Base-by-base conservation (phyloP, 2,329 filamentous ascomycete species). In the Scolecobasidium constrictum region DNA sequence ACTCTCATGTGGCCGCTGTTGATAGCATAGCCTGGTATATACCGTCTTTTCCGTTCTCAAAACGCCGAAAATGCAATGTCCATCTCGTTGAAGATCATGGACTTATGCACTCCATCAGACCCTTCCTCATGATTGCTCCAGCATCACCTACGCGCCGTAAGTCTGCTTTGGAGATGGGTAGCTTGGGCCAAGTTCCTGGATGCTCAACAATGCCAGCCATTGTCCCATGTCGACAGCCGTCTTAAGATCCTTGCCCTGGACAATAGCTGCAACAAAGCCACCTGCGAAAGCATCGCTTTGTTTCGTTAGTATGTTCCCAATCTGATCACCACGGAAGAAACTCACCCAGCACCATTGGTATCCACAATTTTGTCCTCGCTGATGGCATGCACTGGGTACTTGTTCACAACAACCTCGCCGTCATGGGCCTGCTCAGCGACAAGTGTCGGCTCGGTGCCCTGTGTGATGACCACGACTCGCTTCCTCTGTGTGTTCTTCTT, bases 101-200 rank as follows among this genome's bases (percentile, higher is more conserved):
- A n/a, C n/a, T n/a, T n/a, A n/a, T n/a, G n/a, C n/a, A n/a, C n/a
- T n/a, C n/a, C n/a, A n/a, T n/a, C n/a, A n/a, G n/a, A n/a, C n/a
- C n/a, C n/a, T n/a, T n/a, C n/a, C n/a, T n/a, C n/a, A n/a, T n/a
- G n/a, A n/a, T n/a, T n/a, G n/a, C n/a, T n/a, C n/a, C n/a, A n/a
- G n/a, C n/a, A n/a, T n/a, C n/a, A 9, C 31, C 5, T 20, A 45
- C 15, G 37, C 26, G 13, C 37, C 17, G 39, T 65, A 65, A 31
- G 58, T 60, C 53, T 64, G 61, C 52, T 60, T 62, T 22, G 61
- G 61, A 46, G 50, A 53, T 15, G 62, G 62, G 52, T 82, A 96
- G 83, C 87, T 92, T 67, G 90, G 88, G 56, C 92, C 92, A 55
- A 95, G 72, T 69, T 96, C 88, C 70, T 90, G 81, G 63, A 98